Evolutionary conservation across 805 yeast genomes (phyloP), one percentile per base, ranked within the genome.

Genomic region (Wickerhamiella kurtzmanii): DNA sequence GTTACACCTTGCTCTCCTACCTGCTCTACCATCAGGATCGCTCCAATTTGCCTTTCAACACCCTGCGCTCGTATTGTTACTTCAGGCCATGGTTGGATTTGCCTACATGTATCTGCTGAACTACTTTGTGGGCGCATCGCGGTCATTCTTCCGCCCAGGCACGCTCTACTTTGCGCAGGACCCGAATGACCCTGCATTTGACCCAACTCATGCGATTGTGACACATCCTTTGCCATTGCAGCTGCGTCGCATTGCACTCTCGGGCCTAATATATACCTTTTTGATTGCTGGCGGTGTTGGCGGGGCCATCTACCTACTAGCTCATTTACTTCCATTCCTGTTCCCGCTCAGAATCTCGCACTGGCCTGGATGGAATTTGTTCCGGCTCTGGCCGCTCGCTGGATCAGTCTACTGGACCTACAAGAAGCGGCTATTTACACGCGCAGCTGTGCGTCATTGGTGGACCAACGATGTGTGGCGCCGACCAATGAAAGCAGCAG

Each of bases 101-200:
- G 53, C 72, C 11, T 92, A 86, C 67, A 88, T 92, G 97, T 79
- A 80, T 52, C 69, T 77, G 56, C 79, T 92, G 66, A 95, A 96
- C 1, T 66, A 82, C 43, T 89, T 77, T 64, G 87, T 89, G 25
- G 83, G 94, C 17, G 80, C 87, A 87, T 73, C 80, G 18, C 72
- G 98, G 51, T 67, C 73, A 41, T 77, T 86, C 37, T 71, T 89
- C 49, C 74, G 99, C 47, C 80, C 82, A 0, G 99, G 98, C 11
- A 95, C 85, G 6, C 68, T 92, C 42, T 92, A 78, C 62, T 92
- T 92, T 66, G 82, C 92, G 50, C 74, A 95, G 56, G 86, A 95
- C 19, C 95, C 96, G 3, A 96, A 87, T 56, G 96, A 92, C 60
- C 95, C 95, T 37, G 82, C 84, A 55, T 79, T 86, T 41, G 77